These are phyloP conservation scores for Trichophyton benhamiae DNA, from an alignment of 2,329 filamentous ascomycete genomes.

Conservation along the genomic window DNA sequence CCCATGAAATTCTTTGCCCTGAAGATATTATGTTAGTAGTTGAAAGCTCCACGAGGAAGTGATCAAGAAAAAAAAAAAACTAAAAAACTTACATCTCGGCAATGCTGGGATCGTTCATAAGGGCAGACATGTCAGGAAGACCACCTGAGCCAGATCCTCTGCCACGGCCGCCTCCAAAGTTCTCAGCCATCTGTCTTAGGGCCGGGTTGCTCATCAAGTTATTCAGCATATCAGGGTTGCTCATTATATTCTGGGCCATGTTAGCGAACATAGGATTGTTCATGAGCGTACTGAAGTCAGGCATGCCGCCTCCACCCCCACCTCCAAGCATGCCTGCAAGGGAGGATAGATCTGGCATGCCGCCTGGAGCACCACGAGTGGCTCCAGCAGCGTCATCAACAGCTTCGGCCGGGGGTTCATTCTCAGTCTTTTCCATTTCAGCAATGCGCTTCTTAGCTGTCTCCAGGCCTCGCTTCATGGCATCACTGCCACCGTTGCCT, in stretches of 20 bases:
- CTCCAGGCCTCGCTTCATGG: slow-evolving; percentile 95
- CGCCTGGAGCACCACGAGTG: slow-evolving; percentile 37
- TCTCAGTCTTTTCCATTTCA: slow-evolving; percentile 53
- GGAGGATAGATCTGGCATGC: slow-evolving; percentile 58
- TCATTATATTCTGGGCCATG: slow-evolving; percentile 97
- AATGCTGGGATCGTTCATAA: slow-evolving; percentile 89
- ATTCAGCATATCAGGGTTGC: slow-evolving; percentile 81
- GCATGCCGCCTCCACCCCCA: slow-evolving; percentile 63
- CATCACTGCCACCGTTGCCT: slow-evolving; percentile 84
- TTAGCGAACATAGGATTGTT: slow-evolving; percentile 95
- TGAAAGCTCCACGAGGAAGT: slow-evolving; percentile 8
- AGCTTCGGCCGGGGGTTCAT: slow-evolving; percentile 39
- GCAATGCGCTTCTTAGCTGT: slow-evolving; percentile 80
- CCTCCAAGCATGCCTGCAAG: slow-evolving; percentile 61
- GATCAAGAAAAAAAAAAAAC: background rate
- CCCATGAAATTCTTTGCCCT: slow-evolving; percentile 60
- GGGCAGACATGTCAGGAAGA: slow-evolving; percentile 70
- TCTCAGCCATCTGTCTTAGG: slow-evolving; percentile 73
- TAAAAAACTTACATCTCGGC: slow-evolving; percentile 77
- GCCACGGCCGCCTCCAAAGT: slow-evolving; percentile 47
- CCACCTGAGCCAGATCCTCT: slow-evolving; percentile 41
- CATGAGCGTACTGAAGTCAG: slow-evolving; percentile 78
- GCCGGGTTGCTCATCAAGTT: slow-evolving; percentile 92
- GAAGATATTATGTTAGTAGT: slow-evolving; percentile 9
- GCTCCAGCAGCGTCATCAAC: slow-evolving; percentile 40